Evolutionary conservation across 306 rosid species (phyloP).

Genomic region (Neltuma alba): DNA sequence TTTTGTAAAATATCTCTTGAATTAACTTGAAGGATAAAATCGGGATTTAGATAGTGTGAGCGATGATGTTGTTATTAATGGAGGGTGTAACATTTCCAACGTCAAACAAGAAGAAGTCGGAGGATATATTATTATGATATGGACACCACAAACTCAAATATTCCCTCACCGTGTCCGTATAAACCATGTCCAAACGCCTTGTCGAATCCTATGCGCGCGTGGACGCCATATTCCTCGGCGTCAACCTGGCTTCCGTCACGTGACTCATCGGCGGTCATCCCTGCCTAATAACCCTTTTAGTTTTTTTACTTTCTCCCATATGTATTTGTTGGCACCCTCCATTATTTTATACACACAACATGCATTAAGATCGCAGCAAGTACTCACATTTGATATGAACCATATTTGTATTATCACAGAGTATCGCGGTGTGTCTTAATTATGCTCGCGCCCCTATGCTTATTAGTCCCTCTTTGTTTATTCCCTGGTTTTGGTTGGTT

Average conservation of each 20-base stretch:
- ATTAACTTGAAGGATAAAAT: neutral
- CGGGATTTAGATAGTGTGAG: neutral
- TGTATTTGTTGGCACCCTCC: neutral
- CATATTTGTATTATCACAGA: neutral
- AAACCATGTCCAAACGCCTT: constrained; percentile 54
- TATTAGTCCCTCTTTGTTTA: neutral
- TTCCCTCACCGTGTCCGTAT: constrained; percentile 93
- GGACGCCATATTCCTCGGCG: constrained; percentile 74
- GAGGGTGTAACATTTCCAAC: constrained; percentile 20
- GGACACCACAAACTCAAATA: constrained; percentile 51
- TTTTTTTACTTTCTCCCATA: constrained; percentile 44
- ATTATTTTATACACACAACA: neutral
- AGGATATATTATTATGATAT: neutral
- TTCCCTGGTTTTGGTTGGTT: neutral
- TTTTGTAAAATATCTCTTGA: neutral
- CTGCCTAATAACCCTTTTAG: constrained; percentile 51
- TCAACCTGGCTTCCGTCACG: constrained; percentile 72
- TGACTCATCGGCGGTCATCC: constrained; percentile 67
- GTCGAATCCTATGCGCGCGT: constrained; percentile 35
- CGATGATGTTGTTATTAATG: neutral
- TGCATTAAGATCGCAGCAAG: constrained; percentile 33
- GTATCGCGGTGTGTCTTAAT: no score
- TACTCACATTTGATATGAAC: neutral
- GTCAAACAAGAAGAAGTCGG: constrained; percentile 28
- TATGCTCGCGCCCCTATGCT: no score